A percentile compares a stretch with the other conserved stretches of the same genome.
phyloP scores from a whole-genome alignment of 306 rosid species.

The Pterocarpus macrocarpus region DNA sequence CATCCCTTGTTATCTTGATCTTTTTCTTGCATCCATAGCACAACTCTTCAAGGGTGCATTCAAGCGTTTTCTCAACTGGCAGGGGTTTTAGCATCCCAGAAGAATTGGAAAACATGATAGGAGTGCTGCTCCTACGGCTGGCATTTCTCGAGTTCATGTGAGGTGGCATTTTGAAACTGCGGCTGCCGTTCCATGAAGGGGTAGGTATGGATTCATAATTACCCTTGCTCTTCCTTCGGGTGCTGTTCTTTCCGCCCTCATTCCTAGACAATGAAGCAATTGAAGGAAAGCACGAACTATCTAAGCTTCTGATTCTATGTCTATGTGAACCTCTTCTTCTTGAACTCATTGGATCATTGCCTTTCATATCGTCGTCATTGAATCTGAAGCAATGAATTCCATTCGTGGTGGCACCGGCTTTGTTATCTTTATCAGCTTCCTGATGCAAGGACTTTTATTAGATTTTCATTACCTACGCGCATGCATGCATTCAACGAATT shows the following conservation, averaged over 20 bases:
- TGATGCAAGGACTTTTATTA: neutral
- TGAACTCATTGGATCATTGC: constrained; percentile 25
- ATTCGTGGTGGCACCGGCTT: constrained; percentile 33
- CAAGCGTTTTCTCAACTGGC: constrained; percentile 70
- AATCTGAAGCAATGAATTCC: constrained; percentile 46
- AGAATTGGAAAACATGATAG: constrained; percentile 85
- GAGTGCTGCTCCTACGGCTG: constrained; percentile 48
- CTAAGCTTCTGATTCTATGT: constrained; percentile 48
- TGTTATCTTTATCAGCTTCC: constrained; percentile 10
- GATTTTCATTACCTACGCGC: constrained; percentile 7
- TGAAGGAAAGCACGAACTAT: constrained; percentile 37
- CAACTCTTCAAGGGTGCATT: constrained; percentile 89
- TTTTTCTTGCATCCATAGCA: constrained; percentile 83
- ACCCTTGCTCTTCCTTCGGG: constrained; percentile 37
- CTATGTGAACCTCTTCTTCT: constrained; percentile 25
- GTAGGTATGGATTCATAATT: constrained; percentile 3
- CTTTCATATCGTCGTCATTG: constrained; percentile 19
- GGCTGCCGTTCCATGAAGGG: constrained; percentile 32
- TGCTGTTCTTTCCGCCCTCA: constrained; percentile 31
- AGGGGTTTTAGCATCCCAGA: constrained; percentile 78
- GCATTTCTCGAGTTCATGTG: neutral
- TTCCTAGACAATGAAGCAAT: constrained; percentile 42
- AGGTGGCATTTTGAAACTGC: constrained; percentile 10
- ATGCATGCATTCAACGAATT: constrained; percentile 3
- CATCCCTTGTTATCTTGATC: constrained; percentile 70